Conservation (phyloP, 495 filamentous ascomycete species). For the Penicillium macrosclerotiorum region DNA sequence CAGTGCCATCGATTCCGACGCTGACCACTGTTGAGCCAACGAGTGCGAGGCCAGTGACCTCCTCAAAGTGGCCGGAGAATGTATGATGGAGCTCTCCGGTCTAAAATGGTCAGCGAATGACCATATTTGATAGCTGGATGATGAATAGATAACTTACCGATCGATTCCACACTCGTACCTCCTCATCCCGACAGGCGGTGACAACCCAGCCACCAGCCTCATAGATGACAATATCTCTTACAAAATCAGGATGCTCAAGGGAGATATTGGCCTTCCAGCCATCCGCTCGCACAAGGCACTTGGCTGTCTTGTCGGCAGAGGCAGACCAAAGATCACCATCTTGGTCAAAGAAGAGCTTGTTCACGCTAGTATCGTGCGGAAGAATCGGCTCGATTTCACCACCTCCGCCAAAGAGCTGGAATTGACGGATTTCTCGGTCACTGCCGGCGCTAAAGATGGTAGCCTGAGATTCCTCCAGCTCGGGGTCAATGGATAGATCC, state of each 20-base stretch:
- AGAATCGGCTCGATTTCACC: constrained; percentile 59
- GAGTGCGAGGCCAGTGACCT: constrained; percentile 77
- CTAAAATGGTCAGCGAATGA: constrained; percentile 26
- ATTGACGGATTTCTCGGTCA: constrained; percentile 78
- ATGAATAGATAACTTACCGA: constrained; percentile 37
- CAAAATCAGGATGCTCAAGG: constrained; percentile 82
- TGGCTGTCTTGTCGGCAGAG: constrained; percentile 79
- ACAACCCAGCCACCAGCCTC: constrained; percentile 76
- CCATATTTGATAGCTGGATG: not conserved
- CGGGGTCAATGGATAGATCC: constrained; percentile 70
- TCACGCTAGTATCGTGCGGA: constrained; percentile 87
- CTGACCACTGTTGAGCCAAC: constrained; percentile 65
- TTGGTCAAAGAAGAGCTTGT: constrained; percentile 69
- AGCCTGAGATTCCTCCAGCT: constrained; percentile 37
- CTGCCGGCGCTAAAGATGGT: constrained; percentile 75
- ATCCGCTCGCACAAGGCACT: constrained; percentile 64
- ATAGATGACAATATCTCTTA: constrained; percentile 73
- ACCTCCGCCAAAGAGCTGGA: constrained; percentile 41
- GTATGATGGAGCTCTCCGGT: constrained; percentile 73
- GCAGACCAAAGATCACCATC: constrained; percentile 87
- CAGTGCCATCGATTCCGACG: constrained; percentile 83
- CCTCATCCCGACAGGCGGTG: constrained; percentile 87
- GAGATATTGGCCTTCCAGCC: constrained; percentile 68
- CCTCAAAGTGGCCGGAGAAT: constrained; percentile 86
- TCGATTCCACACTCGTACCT: constrained; percentile 85